Evolutionary conservation across 805 yeast species (phyloP).

Genomic region (Candida hungchunana): DNA sequence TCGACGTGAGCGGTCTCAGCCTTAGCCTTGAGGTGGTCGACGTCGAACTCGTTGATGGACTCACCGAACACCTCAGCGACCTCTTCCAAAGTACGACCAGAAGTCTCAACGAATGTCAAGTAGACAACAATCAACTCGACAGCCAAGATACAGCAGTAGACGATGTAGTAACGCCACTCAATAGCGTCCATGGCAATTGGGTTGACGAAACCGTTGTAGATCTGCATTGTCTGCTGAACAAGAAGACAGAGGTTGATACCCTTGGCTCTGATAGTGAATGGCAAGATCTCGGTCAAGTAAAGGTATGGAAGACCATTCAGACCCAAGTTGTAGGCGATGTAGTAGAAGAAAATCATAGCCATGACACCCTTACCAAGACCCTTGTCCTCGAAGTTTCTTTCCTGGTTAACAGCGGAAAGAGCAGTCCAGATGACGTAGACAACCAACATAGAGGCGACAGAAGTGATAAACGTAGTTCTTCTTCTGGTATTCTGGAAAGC

Average conservation of each 20-base stretch:
- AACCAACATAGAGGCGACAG: constrained; percentile 34
- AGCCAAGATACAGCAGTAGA: constrained; percentile 29
- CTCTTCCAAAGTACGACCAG: constrained; percentile 36
- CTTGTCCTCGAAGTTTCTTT: constrained; percentile 38
- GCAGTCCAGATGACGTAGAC: constrained; percentile 41
- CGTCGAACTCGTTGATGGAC: constrained; percentile 14
- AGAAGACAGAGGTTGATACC: constrained; percentile 25
- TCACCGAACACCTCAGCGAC: constrained; percentile 34
- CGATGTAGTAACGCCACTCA: constrained; percentile 35
- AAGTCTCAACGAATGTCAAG: constrained; percentile 35
- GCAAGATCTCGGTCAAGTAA: constrained; percentile 40
- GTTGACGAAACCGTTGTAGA: constrained; percentile 34
- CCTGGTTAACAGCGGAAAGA: constrained; percentile 42
- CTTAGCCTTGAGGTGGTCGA: constrained; percentile 16
- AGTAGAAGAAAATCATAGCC: constrained; percentile 48
- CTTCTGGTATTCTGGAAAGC: constrained; percentile 32
- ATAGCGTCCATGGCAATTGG: constrained; percentile 36
- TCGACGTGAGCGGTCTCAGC: constrained; percentile 18
- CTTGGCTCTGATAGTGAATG: constrained; percentile 31
- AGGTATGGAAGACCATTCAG: constrained; percentile 42
- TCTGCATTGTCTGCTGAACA: constrained; percentile 25
- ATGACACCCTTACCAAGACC: constrained; percentile 41
- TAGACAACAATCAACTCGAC: constrained; percentile 30
- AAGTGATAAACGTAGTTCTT: constrained; percentile 33
- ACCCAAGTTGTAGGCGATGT: constrained; percentile 38